Conservation (phyloP, 2,329 filamentous ascomycete species). For the Fusarium sp. region DNA sequence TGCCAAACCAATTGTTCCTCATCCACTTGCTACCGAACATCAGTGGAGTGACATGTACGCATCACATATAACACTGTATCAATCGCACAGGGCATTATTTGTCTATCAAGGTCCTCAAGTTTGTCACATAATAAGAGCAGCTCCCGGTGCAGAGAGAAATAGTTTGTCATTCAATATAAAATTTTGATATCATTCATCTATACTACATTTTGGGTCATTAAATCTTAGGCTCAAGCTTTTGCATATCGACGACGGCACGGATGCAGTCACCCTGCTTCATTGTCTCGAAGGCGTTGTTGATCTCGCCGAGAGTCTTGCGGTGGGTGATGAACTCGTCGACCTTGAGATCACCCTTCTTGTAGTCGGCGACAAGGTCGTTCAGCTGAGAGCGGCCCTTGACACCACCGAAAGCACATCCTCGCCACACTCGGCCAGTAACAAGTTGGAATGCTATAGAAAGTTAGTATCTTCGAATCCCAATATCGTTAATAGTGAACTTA, state of each 20-base stretch:
- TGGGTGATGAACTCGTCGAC: constrained; percentile 99
- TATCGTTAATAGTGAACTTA: constrained; percentile 62
- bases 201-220: constrained; percentile 44
- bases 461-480: constrained; percentile 30
- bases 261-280: constrained; percentile 99
- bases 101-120: constrained; percentile 35
- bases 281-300: constrained; percentile 89
- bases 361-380: constrained; percentile 86
- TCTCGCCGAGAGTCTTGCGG: constrained; percentile 81
- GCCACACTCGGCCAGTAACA: constrained; percentile 97
- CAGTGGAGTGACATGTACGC: constrained; percentile 11
- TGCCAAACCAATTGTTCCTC: not conserved
- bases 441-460: constrained; percentile 86
- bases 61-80: constrained; percentile 20
- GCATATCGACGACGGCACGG: constrained; percentile 85
- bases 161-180: constrained; percentile 34
- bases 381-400: constrained; percentile 98
- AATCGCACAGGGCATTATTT: constrained; percentile 3
- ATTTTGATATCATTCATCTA: constrained; percentile 38
- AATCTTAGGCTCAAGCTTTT: constrained; percentile 46
- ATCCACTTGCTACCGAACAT: not conserved
- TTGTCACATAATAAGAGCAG: constrained; percentile 19
- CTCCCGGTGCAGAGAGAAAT: not conserved
- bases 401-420: constrained; percentile 96
- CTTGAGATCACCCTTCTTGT: constrained; percentile 90